A percentile compares a stretch with the other conserved stretches of the same genome.
Evolutionary conservation across 768 basidiomycete genomes (phyloP).

Genomic region (Leucosporidium yakuticum): DNA sequence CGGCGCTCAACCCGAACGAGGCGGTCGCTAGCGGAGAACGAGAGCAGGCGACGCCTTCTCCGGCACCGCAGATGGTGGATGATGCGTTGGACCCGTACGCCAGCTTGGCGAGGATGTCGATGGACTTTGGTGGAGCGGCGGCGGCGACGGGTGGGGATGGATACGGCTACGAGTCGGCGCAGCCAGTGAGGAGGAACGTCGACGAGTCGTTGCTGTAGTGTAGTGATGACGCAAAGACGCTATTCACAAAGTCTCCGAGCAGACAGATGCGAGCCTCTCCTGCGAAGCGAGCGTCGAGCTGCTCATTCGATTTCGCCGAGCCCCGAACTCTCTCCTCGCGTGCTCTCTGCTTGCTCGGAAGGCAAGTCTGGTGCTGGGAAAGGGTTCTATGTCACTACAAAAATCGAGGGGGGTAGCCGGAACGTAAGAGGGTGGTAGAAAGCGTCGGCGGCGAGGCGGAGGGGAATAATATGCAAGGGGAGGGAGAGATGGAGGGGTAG

Average conservation of each 20-base stretch:
- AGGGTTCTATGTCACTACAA: too few relatives aligned
- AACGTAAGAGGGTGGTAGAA: too few relatives aligned
- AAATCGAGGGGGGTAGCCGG: too few relatives aligned
- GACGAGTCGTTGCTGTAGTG: constrained; percentile 28
- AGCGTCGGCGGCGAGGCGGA: neutral
- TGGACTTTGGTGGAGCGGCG: neutral
- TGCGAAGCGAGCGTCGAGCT: too few relatives aligned
- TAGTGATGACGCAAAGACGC: neutral
- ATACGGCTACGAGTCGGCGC: constrained; percentile 12
- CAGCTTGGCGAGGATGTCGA: constrained; percentile 24
- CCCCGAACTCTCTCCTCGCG: too few relatives aligned
- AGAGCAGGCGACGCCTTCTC: too few relatives aligned
- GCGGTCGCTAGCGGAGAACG: neutral
- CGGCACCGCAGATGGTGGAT: neutral
- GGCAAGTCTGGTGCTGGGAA: too few relatives aligned
- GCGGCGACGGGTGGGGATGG: neutral
- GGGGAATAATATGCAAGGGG: neutral
- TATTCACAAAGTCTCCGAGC: too few relatives aligned
- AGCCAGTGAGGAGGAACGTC: neutral
- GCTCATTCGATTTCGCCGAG: too few relatives aligned
- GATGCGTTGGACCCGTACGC: constrained; percentile 32
- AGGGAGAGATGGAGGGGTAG: too few relatives aligned
- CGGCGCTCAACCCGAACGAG: constrained; percentile 24
- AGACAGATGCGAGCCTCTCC: too few relatives aligned
- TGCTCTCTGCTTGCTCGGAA: too few relatives aligned